Conservation (phyloP, 768 basidiomycete genomes). For the Leucocoprinus leucothites region DNA sequence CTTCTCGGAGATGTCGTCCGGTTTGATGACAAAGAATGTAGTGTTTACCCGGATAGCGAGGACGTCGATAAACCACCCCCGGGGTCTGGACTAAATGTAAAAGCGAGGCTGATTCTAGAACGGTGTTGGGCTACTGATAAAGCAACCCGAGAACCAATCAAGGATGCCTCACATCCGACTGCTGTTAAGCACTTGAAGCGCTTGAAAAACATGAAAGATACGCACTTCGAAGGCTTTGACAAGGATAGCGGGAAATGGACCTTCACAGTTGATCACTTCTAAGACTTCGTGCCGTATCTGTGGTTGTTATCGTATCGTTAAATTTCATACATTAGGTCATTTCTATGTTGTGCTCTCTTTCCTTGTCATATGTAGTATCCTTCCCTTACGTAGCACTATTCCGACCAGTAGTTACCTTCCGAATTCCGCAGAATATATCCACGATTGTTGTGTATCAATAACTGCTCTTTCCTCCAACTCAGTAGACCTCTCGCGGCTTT, state of each 20-base stretch:
- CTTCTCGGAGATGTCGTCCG: slow-evolving; percentile 85
- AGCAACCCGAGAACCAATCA: slow-evolving; percentile 86
- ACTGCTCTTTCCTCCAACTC: no score
- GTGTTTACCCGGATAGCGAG: slow-evolving; percentile 88
- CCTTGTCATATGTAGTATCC: slow-evolving; percentile 8
- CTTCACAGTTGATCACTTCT: slow-evolving; percentile 94
- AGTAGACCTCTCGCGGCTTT: no score
- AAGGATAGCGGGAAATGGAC: slow-evolving; percentile 84
- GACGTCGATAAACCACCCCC: slow-evolving; percentile 81
- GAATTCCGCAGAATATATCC: neutral
- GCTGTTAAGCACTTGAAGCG: slow-evolving; percentile 75
- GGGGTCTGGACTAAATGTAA: slow-evolving; percentile 88
- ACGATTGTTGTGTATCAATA: neutral
- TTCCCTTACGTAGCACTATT: slow-evolving; percentile 1
- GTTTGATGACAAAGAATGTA: slow-evolving; percentile 90
- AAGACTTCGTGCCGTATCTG: slow-evolving; percentile 19
- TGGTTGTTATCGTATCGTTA: slow-evolving; percentile 8
- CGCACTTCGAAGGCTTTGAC: slow-evolving; percentile 80
- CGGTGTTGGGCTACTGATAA: slow-evolving; percentile 90
- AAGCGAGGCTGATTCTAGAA: slow-evolving; percentile 71
- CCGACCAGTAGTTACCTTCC: slow-evolving; percentile 2
- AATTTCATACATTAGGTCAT: slow-evolving; percentile 5
- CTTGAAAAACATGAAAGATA: slow-evolving; percentile 81
- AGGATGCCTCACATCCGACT: slow-evolving; percentile 69
- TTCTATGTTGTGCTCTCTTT: slow-evolving; percentile 4